Conservation (phyloP, 352 stramenopile genomes). For the Peronospora belbahrii region DNA sequence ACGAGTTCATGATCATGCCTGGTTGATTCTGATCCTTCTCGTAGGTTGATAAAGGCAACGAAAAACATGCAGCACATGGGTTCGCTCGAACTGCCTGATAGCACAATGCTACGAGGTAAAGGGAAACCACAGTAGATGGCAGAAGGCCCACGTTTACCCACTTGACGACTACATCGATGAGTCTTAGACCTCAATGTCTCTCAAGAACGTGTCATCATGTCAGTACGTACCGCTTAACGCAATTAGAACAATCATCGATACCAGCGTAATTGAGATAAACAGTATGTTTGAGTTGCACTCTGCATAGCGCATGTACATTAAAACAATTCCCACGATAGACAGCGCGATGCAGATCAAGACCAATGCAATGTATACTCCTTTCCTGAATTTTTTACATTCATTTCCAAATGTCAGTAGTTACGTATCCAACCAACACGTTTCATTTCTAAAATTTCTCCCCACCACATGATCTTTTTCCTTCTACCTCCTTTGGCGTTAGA, state of each 20-base stretch:
- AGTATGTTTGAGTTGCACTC: slow-evolving; percentile 44
- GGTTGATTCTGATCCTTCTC: slow-evolving; percentile 32
- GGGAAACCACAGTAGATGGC: slow-evolving; percentile 40
- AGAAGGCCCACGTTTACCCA: slow-evolving; percentile 60
- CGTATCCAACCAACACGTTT: not conserved
- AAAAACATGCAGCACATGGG: slow-evolving; percentile 41
- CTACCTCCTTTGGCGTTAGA: slow-evolving; percentile 15
- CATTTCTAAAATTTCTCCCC: no score
- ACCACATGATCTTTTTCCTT: slow-evolving; percentile 21
- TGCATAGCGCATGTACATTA: slow-evolving; percentile 50
- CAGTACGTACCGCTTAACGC: slow-evolving; percentile 41
- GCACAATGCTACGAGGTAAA: slow-evolving; percentile 63
- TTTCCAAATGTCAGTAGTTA: not conserved
- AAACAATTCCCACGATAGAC: slow-evolving; percentile 31
- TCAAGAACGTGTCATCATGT: not conserved
- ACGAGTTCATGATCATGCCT: slow-evolving; percentile 41
- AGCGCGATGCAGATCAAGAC: slow-evolving; percentile 31
- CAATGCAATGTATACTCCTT: slow-evolving; percentile 43
- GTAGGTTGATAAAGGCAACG: slow-evolving; percentile 18
- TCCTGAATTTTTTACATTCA: slow-evolving; percentile 27
- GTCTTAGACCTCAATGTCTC: slow-evolving; percentile 1
- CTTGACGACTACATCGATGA: slow-evolving; percentile 30
- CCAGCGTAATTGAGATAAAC: slow-evolving; percentile 52
- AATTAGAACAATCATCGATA: slow-evolving; percentile 37
- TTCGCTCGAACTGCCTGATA: slow-evolving; percentile 68